Evolutionary conservation across 78 protist species (phyloP).

Genomic region (Polysphondylium violaceum): DNA sequence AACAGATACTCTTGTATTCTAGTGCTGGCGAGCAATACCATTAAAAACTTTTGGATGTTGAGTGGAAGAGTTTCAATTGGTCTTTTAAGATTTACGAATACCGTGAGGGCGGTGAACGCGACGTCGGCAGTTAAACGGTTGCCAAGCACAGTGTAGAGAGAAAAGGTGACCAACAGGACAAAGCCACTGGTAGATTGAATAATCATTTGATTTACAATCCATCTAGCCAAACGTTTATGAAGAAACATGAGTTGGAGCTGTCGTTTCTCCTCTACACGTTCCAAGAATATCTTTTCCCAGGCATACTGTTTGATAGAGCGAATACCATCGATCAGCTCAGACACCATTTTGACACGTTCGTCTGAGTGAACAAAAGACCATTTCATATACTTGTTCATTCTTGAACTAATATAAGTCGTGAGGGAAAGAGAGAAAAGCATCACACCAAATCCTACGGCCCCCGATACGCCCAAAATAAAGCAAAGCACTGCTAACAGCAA

Average conservation of each 20-base stretch:
- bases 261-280: conserved; percentile 15
- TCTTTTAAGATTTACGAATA: conserved; percentile 38
- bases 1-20: conserved; percentile 28
- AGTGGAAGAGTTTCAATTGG: conserved; percentile 55
- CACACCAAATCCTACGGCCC: conserved; percentile 36
- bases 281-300: conserved; percentile 49
- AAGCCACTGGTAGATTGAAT: conserved; percentile 19
- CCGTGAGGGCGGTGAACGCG: conserved; percentile 33
- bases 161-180: conserved; percentile 33
- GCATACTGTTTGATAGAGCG: conserved; percentile 52
- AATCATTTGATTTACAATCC: conserved; percentile 7
- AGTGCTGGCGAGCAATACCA: conserved; percentile 5
- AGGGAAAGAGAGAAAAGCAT: conserved; percentile 17
- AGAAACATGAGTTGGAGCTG: not conserved
- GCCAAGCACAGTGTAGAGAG: not conserved
- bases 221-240: not conserved
- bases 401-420: not conserved
- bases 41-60: conserved; percentile 2
- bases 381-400: not conserved
- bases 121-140: not conserved
- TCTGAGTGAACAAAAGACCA: conserved; percentile 1
- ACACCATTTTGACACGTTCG: conserved; percentile 12
- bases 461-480: conserved; percentile 35
- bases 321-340: conserved; percentile 45
- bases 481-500: conserved; percentile 27